Base-by-base conservation (phyloP, 108 stramenopile species). In the Cyclotella cryptica region DNA sequence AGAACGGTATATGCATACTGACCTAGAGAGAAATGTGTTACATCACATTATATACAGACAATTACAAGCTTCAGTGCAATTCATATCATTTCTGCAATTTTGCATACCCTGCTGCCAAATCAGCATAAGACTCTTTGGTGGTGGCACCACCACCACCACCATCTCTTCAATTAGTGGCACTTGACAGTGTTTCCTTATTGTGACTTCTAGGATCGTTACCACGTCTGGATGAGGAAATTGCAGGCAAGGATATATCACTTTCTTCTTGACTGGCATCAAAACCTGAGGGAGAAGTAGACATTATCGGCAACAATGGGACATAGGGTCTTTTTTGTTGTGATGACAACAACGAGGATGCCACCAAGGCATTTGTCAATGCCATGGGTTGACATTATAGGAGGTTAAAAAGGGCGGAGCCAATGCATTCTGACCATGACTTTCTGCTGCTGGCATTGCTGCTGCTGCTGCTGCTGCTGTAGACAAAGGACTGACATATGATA, bases 41-140 rank as follows among this genome's bases (percentile, higher is more conserved):
- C n/a, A n/a, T n/a, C 35, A 35, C 35, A 35, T 35, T 35, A 35
- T 2, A 7, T 45, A 45, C 47, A 49, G 3, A 49, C 47, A n/a
- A 9, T n/a, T 49, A n/a, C 15, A n/a, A 7, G 9, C 6, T n/a
- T 17, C 2, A 9, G 2, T n/a, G n/a, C 9, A 55, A 9, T 22
- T 2, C 3, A 18, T 12, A 39, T 40, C 39, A 62, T 40, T 30
- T 4, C 60, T 90, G 90, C 28, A 94, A 72, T 19, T 78, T 80
- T 27, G 87, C 85, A 75, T 92, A 94, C n/a, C 87, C 75, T 5
- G 89, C 89, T 2, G 89, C 90, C 24, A 94, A 79, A 64, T 94
- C 90, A n/a, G 84, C 75, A 66, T 89, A 90, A 18, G 86, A 71
- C n/a, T 69, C 58, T 10, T 42, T 52, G 19, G 43, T 71, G 44